phyloP scores from a whole-genome alignment of 768 basidiomycete species.

The Lactarius sanguifluus region DNA sequence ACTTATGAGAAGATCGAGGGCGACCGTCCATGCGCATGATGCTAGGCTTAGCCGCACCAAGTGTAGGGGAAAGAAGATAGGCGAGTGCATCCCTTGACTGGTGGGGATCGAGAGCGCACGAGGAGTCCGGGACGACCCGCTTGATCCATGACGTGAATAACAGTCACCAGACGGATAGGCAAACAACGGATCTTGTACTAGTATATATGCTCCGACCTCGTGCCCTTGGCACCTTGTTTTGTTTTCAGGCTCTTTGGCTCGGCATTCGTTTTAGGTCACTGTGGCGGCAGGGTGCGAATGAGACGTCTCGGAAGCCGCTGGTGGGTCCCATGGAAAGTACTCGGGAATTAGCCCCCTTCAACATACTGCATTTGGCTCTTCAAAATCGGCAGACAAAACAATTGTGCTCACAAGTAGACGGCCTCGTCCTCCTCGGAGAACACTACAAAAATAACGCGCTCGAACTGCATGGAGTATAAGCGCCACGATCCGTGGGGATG shows the following conservation, averaged over 20 bases:
- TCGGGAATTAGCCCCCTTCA: constrained; percentile 20
- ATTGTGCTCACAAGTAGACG: constrained; percentile 59
- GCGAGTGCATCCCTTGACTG: not conserved
- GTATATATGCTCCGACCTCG: not conserved
- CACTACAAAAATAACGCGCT: constrained; percentile 73
- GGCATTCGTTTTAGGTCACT: not conserved
- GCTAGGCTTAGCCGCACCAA: not conserved
- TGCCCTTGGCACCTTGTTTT: constrained; percentile 4
- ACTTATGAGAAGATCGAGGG: not conserved
- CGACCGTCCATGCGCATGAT: not conserved
- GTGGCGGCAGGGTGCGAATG: not conserved
- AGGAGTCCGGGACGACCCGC: not conserved
- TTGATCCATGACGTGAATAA: not conserved
- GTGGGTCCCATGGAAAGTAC: constrained; percentile 16
- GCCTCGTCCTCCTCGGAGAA: constrained; percentile 63
- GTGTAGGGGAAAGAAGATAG: not conserved
- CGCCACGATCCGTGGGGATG: not conserved
- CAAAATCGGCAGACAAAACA: not conserved
- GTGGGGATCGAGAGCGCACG: not conserved
- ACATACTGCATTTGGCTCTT: constrained; percentile 4
- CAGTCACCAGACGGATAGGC: not conserved
- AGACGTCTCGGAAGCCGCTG: not conserved
- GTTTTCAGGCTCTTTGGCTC: not conserved
- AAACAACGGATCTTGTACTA: not conserved
- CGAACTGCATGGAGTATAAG: constrained; percentile 40